phyloP scores from a whole-genome alignment of 2,329 filamentous ascomycete species.

The Aureobasidium sp. region DNA sequence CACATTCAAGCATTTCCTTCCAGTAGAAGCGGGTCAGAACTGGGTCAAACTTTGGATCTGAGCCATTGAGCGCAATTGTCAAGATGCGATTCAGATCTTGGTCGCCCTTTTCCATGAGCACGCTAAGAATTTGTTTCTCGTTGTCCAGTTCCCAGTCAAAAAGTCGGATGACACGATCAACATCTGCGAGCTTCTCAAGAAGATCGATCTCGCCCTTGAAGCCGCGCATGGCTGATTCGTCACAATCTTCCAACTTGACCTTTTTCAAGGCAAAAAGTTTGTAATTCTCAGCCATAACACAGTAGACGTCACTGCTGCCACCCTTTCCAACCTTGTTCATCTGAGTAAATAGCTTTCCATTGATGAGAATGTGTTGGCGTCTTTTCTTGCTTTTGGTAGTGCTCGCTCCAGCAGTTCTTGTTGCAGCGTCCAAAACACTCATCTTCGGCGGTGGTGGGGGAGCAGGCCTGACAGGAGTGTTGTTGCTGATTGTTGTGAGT shows the following conservation, averaged over 20 bases:
- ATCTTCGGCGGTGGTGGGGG: conserved; percentile 85
- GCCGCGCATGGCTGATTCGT: conserved; percentile 73
- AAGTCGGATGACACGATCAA: conserved; percentile 83
- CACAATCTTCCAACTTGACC: conserved; percentile 83
- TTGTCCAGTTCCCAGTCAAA: conserved; percentile 92
- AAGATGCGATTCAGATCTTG: conserved; percentile 85
- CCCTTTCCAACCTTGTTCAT: conserved; percentile 87
- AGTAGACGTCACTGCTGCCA: conserved; percentile 89
- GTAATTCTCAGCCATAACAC: conserved; percentile 94
- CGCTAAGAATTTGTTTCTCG: conserved; percentile 78
- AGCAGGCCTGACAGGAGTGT: conserved; percentile 66
- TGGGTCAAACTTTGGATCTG: conserved; percentile 72
- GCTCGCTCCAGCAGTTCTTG: conserved; percentile 71
- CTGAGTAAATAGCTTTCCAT: conserved; percentile 83
- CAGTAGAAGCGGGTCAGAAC: conserved; percentile 96
- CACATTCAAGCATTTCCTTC: conserved; percentile 98
- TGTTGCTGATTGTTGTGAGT: conserved; percentile 50
- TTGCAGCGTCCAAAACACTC: conserved; percentile 89
- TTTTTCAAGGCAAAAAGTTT: conserved; percentile 92
- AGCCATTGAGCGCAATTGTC: conserved; percentile 58
- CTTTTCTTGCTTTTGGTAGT: conserved; percentile 69
- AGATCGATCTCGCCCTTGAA: conserved; percentile 96
- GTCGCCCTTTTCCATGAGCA: conserved; percentile 97
- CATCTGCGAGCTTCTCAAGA: conserved; percentile 69
- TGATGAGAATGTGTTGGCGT: conserved; percentile 77